These are phyloP conservation scores for Mallotus repandus DNA, from an alignment of 441 rosid species.

Conservation along the genomic window DNA sequence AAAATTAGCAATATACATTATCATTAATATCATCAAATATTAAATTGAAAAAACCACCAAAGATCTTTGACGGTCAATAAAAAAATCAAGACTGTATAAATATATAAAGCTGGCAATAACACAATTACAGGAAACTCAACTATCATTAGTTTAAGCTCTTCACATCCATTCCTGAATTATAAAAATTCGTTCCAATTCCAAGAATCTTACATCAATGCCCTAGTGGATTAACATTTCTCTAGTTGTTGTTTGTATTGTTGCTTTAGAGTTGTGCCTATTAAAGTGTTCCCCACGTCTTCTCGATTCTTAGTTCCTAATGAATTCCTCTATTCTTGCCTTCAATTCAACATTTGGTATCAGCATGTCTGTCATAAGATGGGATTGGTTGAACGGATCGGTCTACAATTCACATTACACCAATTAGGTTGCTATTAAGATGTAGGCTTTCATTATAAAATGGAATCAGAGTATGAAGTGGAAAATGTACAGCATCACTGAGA, in stretches of 20 bases:
- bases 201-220: constrained; percentile 9
- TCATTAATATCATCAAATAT: too few species aligned
- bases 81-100: too few species aligned
- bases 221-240: constrained; percentile 87
- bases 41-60: too few species aligned
- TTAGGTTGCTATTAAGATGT: constrained; percentile 10
- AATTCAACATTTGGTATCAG: constrained; percentile 67
- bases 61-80: too few species aligned
- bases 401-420: constrained; percentile 37
- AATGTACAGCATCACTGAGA: constrained; percentile 78
- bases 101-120: not conserved
- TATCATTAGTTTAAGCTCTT: not conserved
- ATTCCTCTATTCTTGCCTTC: constrained; percentile 83
- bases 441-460: not conserved
- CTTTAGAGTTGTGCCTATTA: constrained; percentile 51
- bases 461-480: not conserved
- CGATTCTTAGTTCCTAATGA: constrained; percentile 56
- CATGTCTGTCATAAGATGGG: constrained; percentile 88
- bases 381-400: constrained; percentile 95
- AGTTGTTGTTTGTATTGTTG: constrained; percentile 63
- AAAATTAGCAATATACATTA: too few species aligned
- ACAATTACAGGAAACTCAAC: not conserved
- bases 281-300: constrained; percentile 60
- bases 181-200: not conserved
- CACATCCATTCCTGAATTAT: not conserved